Evolutionary conservation across 208 protist species (phyloP), one percentile per base, ranked within the genome.

Genomic region (Vickermania spadyakhi): DNA sequence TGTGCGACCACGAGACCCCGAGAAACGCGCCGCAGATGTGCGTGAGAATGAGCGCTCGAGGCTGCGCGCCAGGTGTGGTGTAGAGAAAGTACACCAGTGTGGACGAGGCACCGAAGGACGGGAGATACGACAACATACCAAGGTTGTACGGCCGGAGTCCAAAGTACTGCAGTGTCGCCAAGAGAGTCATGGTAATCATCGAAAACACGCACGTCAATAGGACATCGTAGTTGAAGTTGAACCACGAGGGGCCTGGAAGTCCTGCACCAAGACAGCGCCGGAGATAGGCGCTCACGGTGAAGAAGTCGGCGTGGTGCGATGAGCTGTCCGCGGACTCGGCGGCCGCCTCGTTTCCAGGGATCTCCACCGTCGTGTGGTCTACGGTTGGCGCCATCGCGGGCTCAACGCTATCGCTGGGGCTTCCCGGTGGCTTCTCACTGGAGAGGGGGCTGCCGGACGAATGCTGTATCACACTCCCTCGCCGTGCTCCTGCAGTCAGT

Each of bases 101-200:
- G 59, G 75, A 90, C 2, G 83, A 86, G 1, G 77, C 72, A 18
- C 79, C 79, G 49, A 90, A 84, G 18, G 79, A 84, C 0, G 83
- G 79, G 13, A 86, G 59, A 56, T 72, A 84, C 13, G 72, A 73
- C 14, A 71, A 49, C 22, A 86, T 55, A 1, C 74, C 76, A 23
- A 75, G 31, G 28, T 81, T 41, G 58, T 79, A 72, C 13, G 70
- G 70, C 56, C 73, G 55, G 18, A 86, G 62, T 5, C 72, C 79
- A 57, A 75, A 86, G 21, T 52, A 58, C 42, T 86, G 68, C 18
- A 86, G 72, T 13, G 73, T 70, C 0, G 64, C 71, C 3, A 89
- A 70, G 42, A 86, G 59, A 30, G 74, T 68, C 36, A 89, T 55
- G 1, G 77, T 80, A 26, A 82, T 73, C 25, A 55, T 66, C 11